Base-by-base conservation (phyloP, 306 rosid species). In the Neltuma alba region DNA sequence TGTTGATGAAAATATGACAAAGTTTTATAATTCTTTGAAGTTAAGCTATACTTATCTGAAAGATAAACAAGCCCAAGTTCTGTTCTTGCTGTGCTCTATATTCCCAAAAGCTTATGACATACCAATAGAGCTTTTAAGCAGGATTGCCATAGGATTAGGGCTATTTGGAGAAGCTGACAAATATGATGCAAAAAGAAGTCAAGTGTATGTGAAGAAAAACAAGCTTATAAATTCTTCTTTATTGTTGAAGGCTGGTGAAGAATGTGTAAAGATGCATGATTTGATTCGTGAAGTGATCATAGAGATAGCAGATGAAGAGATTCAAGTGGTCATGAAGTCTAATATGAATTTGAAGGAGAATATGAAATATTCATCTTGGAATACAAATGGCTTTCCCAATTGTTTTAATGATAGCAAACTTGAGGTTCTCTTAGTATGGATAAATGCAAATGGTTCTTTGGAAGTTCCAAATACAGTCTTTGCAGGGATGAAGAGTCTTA, bases 181-280 rank as follows among this genome's bases (percentile, higher is more conserved):
- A 0, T 28, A 76, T 33, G 31, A 70, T 1, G 31, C 2, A 3
- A 62, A 69, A 79, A 74, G 83, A 57, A 1, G 18, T 9, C 69
- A 75, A 30, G 74, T 75, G 21, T 13, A 1, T 34, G 70, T 7
- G 2, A 61, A 77, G 0, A 15, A 27, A 25, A 37, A 23, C 9
- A 37, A n/a, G 25, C 81, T 83, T 2, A 5, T 74, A 37, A 27
- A 79, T n/a, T n/a, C n/a, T n/a, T n/a, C n/a, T n/a, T n/a, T n/a
- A n/a, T n/a, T n/a, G n/a, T n/a, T n/a, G n/a, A 25, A 27, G 5
- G 79, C 5, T 25, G 54, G 3, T 3, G 12, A 1, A 21, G 30
- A 54, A 0, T 5, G 0, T 57, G 73, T 83, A 66, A 79, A 74
- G 61, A 58, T 83, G 86, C 80, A 83, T 38, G 86, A 78, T 23